A percentile compares a stretch with the other conserved stretches of the same genome.
Evolutionary conservation across 495 filamentous ascomycete genomes (phyloP).

Genomic region (Cercophora scortea): DNA sequence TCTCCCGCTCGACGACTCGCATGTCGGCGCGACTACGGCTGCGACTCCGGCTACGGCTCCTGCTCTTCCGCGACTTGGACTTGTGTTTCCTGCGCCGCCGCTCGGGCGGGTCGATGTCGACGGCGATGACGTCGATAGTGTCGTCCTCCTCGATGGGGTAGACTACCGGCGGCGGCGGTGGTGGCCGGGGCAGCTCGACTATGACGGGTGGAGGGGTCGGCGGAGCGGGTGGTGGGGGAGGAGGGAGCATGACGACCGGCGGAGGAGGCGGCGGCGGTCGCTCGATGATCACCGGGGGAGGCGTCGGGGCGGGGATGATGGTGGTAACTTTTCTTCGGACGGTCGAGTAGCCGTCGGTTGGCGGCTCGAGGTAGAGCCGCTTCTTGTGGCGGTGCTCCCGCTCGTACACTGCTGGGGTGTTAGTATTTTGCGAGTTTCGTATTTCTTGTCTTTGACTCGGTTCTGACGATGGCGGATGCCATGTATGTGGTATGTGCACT

Average conservation of each 20-base stretch:
- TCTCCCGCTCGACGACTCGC: constrained; percentile 20
- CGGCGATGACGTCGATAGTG: constrained; percentile 43
- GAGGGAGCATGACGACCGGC: constrained; percentile 15
- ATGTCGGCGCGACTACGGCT: constrained; percentile 27
- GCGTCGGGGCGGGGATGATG: constrained; percentile 28
- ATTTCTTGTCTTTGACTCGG: no score
- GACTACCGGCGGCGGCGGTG: constrained; percentile 18
- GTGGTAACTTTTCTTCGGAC: constrained; percentile 35
- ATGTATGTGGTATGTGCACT: no score
- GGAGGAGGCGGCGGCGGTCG: constrained; percentile 23
- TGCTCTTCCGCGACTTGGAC: constrained; percentile 16
- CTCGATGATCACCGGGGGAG: constrained; percentile 22
- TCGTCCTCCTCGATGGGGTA: constrained; percentile 23
- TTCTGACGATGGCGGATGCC: no score
- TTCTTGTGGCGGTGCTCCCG: constrained; percentile 21
- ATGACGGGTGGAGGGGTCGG: constrained; percentile 19
- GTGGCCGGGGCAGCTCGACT: constrained; percentile 12
- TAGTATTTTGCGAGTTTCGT: neutral
- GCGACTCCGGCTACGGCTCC: constrained; percentile 16
- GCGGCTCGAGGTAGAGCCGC: constrained; percentile 38
- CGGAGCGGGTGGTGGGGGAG: constrained; percentile 27
- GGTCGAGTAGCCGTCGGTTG: constrained; percentile 25
- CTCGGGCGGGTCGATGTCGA: constrained; percentile 39
- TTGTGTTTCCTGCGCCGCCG: constrained; percentile 1
- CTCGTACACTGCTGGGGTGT: constrained; percentile 10